Base-by-base conservation (phyloP, 2,329 filamentous ascomycete genomes). In the Colletotrichum nymphaeae region DNA sequence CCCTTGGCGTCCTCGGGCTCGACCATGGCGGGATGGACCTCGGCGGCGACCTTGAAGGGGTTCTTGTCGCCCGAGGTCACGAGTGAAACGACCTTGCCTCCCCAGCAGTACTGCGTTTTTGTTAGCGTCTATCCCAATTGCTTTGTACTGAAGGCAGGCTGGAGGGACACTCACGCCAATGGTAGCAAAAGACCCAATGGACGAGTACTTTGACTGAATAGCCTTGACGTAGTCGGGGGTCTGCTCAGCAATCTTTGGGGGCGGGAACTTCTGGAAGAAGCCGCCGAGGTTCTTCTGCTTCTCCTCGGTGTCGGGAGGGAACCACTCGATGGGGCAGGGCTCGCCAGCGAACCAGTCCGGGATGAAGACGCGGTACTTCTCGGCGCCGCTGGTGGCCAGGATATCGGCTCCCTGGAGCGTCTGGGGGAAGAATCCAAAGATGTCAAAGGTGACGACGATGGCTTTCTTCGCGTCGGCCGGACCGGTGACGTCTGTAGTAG, bases 271-370 rank as follows among this genome's bases (percentile, higher is more conserved):
- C 53, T 81, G 80, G 78, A 93, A 89, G 83, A 93, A 94, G 4
- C 81, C 83, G 32, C 85, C 85, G 4, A 93, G 84, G 30, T 84
- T 85, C 81, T 89, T 84, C 79, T 90, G 82, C 83, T 94, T 92
- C 77, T 94, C 91, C 5, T 89, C 84, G 6, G 83, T 93, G 82
- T 91, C 82, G 28, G 92, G 89, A 2, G 93, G 92, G 80, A 90
- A 90, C 89, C 88, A 83, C 79, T 85, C 85, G 81, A 91, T 87
- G 63, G 85, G 83, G 78, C 84, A 84, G 2, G 94, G 93, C 76
- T 90, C 88, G 81, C 94, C 95, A 73, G 93, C 89, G 86, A 98
- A 97, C 88, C 94, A 96, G 84, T 98, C 95, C 32, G 95, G 95
- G 75, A 98, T 95, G 84, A 95, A 95, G 77, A 98, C 94, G 77